Evolutionary conservation across 169 alveolate genomes (phyloP).

Genomic region (Cryptosporidium andersoni): DNA sequence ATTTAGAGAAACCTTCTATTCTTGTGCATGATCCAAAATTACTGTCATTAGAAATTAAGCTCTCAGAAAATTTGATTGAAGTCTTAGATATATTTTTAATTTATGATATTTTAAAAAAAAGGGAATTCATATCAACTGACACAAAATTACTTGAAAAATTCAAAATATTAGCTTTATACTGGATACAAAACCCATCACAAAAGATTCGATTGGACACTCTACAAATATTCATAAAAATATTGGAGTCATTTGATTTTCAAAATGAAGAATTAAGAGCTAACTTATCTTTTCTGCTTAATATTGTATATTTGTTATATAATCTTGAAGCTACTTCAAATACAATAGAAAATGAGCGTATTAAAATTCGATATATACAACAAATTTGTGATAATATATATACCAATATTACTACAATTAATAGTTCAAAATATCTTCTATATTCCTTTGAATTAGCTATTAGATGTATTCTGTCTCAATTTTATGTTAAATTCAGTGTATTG

Average conservation of each 20-base stretch:
- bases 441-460: not conserved
- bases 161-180: not conserved
- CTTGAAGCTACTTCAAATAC: slow-evolving; percentile 18
- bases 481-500: slow-evolving; percentile 18
- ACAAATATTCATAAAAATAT: not conserved
- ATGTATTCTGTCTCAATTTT: slow-evolving; percentile 16
- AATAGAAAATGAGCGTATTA: slow-evolving; percentile 44
- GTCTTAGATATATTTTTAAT: not conserved
- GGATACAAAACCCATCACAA: slow-evolving; percentile 13
- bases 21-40: no score
- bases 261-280: not conserved
- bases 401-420: not conserved
- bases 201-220: slow-evolving; percentile 7
- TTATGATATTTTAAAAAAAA: not conserved
- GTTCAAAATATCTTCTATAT: not conserved
- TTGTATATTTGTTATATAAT: not conserved
- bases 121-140: not conserved
- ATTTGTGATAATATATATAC: slow-evolving; percentile 14
- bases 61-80: no score
- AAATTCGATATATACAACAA: slow-evolving; percentile 36
- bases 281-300: not conserved
- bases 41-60: no score
- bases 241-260: slow-evolving; percentile 2
- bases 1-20: no score
- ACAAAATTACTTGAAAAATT: not conserved